Evolutionary conservation across 192 early-diverging fungal genomes (phyloP), one percentile per base, ranked within the genome.

Genomic region (Podila epigama): DNA sequence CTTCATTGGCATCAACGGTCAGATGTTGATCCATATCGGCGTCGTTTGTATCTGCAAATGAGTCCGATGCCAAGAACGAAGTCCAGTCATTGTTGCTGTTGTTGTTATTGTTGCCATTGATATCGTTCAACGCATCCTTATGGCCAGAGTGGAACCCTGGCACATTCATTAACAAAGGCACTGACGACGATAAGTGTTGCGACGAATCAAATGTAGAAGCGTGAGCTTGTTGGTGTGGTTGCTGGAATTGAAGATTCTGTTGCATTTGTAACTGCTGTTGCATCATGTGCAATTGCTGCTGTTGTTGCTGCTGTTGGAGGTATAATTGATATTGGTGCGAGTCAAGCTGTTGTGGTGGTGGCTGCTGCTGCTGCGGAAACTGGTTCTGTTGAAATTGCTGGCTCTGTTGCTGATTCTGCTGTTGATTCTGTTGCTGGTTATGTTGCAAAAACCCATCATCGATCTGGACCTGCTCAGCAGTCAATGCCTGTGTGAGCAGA

Each of bases 1-100:
- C 73, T 20, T 77, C 73, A 20, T 68, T 77, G 27, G 52, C 61
- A 51, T 77, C 66, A 9, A 53, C 55, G 11, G 66, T 63, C 16
- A 68, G 50, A 9, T 53, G 37, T 60, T 75, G 72, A 28, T 75
- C 73, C 73, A 77, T 77, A 15, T 77, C 66, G 27, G 66, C 37
- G 29, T 77, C 66, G 41, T 44, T 20, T 0, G 35, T 13, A 12
- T 64, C 42, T 13, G 33, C 55, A 39, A 58, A 44, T 25, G 42
- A 31, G 13, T 77, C 73, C 29, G 73, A 35, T 4, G 73, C 34
- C 31, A 68, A 35, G 61, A 77, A 64, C 0, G 73, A 54, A 7
- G 65, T 68, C 73, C 73, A 77, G 28, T 77, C 73, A 31, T 52
- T 68, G 2, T 60, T 16, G 22, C 41, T 13, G 41, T 29, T 63